Percentiles rank a stretch among this genome's conserved stretches.
These are phyloP conservation scores for Hyaloscypha variabilis DNA, from an alignment of 495 filamentous ascomycete genomes.

Conservation along the genomic window DNA sequence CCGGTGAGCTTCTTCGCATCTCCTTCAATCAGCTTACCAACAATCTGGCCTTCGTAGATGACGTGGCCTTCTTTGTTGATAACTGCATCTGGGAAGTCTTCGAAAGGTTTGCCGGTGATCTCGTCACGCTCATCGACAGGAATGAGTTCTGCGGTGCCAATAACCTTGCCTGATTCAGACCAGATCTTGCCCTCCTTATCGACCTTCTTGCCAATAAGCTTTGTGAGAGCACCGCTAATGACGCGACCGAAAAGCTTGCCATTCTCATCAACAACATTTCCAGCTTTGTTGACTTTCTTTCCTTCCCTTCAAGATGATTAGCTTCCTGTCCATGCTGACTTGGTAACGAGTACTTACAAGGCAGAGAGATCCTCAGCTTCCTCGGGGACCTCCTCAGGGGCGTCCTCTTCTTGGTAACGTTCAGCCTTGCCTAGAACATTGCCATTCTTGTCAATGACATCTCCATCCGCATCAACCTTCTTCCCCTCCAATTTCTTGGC, in stretches of 20 bases:
- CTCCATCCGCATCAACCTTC: constrained; percentile 61
- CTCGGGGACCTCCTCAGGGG: constrained; percentile 42
- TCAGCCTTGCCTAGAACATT: constrained; percentile 61
- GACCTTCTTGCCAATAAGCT: constrained; percentile 68
- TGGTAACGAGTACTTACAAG: constrained; percentile 34
- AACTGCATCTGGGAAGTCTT: constrained; percentile 68
- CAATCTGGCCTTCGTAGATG: constrained; percentile 66
- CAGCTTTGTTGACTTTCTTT: constrained; percentile 76
- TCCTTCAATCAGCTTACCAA: constrained; percentile 77
- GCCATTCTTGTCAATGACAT: constrained; percentile 64
- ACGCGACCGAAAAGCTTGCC: constrained; percentile 72
- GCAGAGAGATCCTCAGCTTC: constrained; percentile 58
- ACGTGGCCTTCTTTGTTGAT: constrained; percentile 74
- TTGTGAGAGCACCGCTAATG: constrained; percentile 65
- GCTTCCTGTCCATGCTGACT: too few relatives aligned
- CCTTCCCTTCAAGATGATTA: constrained; percentile 40
- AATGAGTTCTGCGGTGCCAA: constrained; percentile 75
- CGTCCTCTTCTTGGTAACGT: constrained; percentile 53
- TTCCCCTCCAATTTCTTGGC: constrained; percentile 58
- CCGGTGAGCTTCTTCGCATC: constrained; percentile 74
- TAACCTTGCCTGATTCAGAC: constrained; percentile 70
- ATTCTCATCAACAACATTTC: constrained; percentile 73
- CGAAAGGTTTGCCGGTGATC: constrained; percentile 69
- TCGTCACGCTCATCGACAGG: constrained; percentile 71
- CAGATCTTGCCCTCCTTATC: constrained; percentile 77